Evolutionary conservation across 306 rosid species (phyloP), one percentile per base, ranked within the genome.

Genomic region (Hippophae tibetana): DNA sequence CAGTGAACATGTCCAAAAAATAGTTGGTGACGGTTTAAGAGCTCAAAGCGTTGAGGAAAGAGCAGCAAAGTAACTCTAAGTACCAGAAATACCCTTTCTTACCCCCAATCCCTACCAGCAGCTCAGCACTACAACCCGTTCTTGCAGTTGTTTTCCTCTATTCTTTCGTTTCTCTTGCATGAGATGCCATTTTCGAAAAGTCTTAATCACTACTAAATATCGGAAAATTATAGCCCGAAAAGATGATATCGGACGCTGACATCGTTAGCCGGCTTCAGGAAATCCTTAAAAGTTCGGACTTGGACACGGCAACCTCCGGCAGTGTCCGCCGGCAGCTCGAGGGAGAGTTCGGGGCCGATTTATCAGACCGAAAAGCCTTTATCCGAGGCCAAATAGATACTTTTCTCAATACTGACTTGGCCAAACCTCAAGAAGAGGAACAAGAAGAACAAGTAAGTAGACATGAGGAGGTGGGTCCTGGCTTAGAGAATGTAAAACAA

Each of bases 251-350:
- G 49, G 75, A 75, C 50, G 18, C 54, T 47, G 76, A 56, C 45
- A 68, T 75, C 65, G 69, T 65, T 44, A 65, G 61, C 65, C 72
- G 58, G 54, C 79, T 75, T 65, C 63, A 61, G 4, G 72, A 75
- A 56, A 65, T 69, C 68, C 75, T 75, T 60, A 14, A 57, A 8
- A 3, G 38, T 47, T 69, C 75, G 9, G 72, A 75, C 75, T 72
- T 74, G 27, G 75, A 74, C 64, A 74, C 61, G 48, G 66, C 79
- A 23, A 69, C 75, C 61, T 60, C 77, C 65, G 66, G 77, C 65
- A 58, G 72, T 60, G 69, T 73, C 56, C 77, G 79, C 72, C 72
- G 75, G 44, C 62, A 69, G 55, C 75, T 75, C 57, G 72, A 75
- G 63, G 47, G 41, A 12, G 53, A 69, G 45, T 75, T 75, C 52